Evolutionary conservation across 257 asterid species (phyloP).

Genomic region (Nicotiana tabacum): DNA sequence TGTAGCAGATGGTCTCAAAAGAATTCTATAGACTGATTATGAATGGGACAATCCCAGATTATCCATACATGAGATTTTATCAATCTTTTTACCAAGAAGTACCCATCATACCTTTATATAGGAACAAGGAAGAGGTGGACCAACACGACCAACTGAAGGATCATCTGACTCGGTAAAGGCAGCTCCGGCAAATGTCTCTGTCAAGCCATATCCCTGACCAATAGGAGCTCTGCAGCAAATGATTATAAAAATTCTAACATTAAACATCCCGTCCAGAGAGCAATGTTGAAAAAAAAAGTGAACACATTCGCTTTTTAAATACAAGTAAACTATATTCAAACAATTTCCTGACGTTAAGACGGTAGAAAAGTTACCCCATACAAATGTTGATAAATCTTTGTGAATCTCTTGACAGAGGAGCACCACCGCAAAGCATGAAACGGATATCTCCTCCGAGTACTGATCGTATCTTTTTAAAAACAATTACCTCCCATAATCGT

Average conservation of each 20-base stretch:
- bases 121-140: conserved; percentile 93
- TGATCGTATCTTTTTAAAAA: conserved; percentile 65
- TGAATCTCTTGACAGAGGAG: conserved; percentile 86
- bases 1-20: neutral
- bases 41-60: neutral
- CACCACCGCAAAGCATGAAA: conserved; percentile 97
- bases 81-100: neutral
- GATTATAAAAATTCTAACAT: neutral
- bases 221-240: conserved; percentile 61
- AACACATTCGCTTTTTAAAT: neutral
- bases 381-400: conserved; percentile 94
- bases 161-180: conserved; percentile 88
- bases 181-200: conserved; percentile 95
- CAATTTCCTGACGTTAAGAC: neutral
- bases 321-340: neutral
- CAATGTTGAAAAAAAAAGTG: neutral
- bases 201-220: conserved; percentile 94
- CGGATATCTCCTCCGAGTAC: conserved; percentile 82
- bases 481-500: conserved; percentile 53
- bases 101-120: conserved; percentile 61
- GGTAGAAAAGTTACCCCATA: conserved; percentile 58
- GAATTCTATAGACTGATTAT: neutral
- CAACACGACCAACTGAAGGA: conserved; percentile 85
- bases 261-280: neutral
- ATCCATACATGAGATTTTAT: neutral